These are phyloP conservation scores for Grosmannia serpens DNA, from an alignment of 2,329 filamentous ascomycete genomes.

Conservation along the genomic window DNA sequence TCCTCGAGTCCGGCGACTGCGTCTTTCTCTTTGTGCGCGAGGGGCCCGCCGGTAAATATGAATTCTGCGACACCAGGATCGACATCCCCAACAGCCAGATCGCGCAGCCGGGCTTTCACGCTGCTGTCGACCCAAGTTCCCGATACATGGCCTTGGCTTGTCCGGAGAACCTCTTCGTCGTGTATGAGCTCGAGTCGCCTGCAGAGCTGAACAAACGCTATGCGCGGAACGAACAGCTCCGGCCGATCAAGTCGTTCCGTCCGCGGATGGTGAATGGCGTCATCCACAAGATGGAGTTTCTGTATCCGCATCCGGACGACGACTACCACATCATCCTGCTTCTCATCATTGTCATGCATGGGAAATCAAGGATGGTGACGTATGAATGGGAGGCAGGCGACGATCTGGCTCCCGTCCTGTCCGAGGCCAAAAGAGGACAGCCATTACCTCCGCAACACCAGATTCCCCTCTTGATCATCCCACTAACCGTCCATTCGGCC, in stretches of 20 bases:
- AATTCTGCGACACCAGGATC: conserved; percentile 51
- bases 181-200: conserved; percentile 57
- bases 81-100: conserved; percentile 45
- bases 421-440: conserved; percentile 36
- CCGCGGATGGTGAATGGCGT: conserved; percentile 49
- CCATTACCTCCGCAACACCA: conserved; percentile 38
- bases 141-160: conserved; percentile 59
- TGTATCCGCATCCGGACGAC: conserved; percentile 58
- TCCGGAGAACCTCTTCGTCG: conserved; percentile 55
- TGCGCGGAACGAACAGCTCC: conserved; percentile 29
- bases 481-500: conserved; percentile 56
- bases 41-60: conserved; percentile 30
- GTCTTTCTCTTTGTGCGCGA: conserved; percentile 62
- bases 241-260: conserved; percentile 42
- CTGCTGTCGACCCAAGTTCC: conserved; percentile 70
- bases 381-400: conserved; percentile 51
- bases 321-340: conserved; percentile 65
- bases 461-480: conserved; percentile 60
- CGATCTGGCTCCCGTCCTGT: conserved; percentile 32
- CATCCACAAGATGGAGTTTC: conserved; percentile 80
- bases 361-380: conserved; percentile 38
- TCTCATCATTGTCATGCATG: conserved; percentile 42
- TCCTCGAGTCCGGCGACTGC: conserved; percentile 60
- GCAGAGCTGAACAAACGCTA: conserved; percentile 39
- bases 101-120: conserved; percentile 49